phyloP scores from a whole-genome alignment of 805 yeast genomes.

The Myxozyma vanderwaltii region DNA sequence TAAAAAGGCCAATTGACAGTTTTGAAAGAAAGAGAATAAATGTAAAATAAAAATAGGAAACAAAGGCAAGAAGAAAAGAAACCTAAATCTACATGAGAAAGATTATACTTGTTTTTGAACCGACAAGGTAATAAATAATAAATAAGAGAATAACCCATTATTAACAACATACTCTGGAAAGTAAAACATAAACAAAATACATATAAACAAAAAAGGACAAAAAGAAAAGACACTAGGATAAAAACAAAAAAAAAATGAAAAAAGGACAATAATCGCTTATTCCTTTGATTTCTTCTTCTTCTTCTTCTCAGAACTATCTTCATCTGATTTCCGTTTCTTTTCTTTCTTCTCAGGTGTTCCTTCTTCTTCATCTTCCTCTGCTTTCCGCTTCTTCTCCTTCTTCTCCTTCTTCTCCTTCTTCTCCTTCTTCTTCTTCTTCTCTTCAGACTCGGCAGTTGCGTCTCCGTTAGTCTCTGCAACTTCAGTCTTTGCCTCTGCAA shows the following conservation, averaged over 20 bases:
- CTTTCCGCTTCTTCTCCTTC: slow-evolving; percentile 25
- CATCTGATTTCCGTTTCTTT: slow-evolving; percentile 48
- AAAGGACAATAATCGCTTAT: no score
- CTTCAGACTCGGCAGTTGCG: slow-evolving; percentile 13
- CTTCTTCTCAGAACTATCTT: slow-evolving; percentile 71
- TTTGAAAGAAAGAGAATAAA: no score
- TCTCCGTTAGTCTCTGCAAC: slow-evolving; percentile 5
- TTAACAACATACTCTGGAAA: no score
- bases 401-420: slow-evolving; percentile 26
- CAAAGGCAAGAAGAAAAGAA: background rate
- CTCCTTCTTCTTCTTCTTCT: slow-evolving; percentile 33
- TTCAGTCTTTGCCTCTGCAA: slow-evolving; percentile 27
- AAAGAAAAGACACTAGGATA: no score
- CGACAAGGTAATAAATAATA: no score
- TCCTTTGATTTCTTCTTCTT: slow-evolving; percentile 43
- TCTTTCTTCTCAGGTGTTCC: slow-evolving; percentile 66
- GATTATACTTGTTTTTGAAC: no score
- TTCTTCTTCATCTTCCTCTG: slow-evolving; percentile 11
- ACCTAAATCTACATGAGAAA: no score
- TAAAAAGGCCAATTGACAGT: no score
- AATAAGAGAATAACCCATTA: no score
- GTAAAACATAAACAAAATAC: no score
- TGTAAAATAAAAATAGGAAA: background rate
- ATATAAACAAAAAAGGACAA: background rate
- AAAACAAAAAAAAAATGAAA: background rate